Percentiles rank a stretch among this genome's conserved stretches.
Conservation (phyloP, 805 yeast species). For the Starmerella khaoyaiensis region DNA sequence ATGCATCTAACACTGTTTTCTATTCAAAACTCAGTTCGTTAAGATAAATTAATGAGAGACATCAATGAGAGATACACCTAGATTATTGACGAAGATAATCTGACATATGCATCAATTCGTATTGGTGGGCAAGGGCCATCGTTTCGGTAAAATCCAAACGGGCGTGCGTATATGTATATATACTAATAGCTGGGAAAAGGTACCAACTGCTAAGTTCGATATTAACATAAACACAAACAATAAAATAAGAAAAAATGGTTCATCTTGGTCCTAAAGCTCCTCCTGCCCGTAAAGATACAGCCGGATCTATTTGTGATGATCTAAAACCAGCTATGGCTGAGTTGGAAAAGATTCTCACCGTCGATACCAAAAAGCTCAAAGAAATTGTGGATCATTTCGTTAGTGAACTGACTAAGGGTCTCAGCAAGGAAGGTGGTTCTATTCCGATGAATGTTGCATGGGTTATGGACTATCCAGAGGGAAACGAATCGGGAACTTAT, state of each 20-base stretch:
- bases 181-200: too few relatives aligned
- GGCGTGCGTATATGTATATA: too few relatives aligned
- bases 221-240: too few relatives aligned
- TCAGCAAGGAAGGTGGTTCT: conserved; percentile 51
- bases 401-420: conserved; percentile 68
- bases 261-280: conserved; percentile 76
- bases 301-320: conserved; percentile 50
- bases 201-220: background rate
- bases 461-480: conserved; percentile 90
- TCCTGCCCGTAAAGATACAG: conserved; percentile 58
- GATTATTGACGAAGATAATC: too few relatives aligned
- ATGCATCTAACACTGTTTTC: too few relatives aligned
- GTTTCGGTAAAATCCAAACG: too few relatives aligned
- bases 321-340: conserved; percentile 45
- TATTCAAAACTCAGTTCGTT: too few relatives aligned
- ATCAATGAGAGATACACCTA: too few relatives aligned
- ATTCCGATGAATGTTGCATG: conserved; percentile 97
- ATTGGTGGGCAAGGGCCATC: too few relatives aligned
- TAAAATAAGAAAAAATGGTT: conserved; percentile 40
- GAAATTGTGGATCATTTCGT: conserved; percentile 65
- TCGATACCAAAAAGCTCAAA: conserved; percentile 46
- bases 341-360: conserved; percentile 50
- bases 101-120: too few relatives aligned
- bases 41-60: too few relatives aligned
- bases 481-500: conserved; percentile 77